Conservation (phyloP, 2,329 filamentous ascomycete genomes). For the Hymenoscyphus albidus region DNA sequence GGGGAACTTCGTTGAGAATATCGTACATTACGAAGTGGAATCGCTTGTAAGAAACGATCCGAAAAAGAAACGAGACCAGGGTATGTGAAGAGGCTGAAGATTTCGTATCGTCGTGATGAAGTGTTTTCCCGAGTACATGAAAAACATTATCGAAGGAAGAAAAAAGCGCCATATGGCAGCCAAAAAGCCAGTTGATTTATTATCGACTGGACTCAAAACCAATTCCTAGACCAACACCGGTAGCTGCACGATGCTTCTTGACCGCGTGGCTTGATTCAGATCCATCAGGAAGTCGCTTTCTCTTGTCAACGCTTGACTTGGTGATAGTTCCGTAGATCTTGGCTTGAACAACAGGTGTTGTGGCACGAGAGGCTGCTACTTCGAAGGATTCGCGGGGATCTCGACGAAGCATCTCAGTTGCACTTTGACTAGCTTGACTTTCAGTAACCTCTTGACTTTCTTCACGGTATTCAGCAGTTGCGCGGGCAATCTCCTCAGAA, state of each 20-base stretch:
- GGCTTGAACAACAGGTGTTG: slow-evolving; percentile 44
- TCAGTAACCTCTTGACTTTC: slow-evolving; percentile 63
- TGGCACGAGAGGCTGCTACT: slow-evolving; percentile 29
- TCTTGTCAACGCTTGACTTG: slow-evolving; percentile 47
- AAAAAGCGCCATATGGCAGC: not conserved
- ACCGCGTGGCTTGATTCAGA: slow-evolving; percentile 21
- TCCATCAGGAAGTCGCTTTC: slow-evolving; percentile 26
- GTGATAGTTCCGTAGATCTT: slow-evolving; percentile 58
- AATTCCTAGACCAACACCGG: slow-evolving; percentile 54
- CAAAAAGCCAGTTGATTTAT: not conserved
- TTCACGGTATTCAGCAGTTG: slow-evolving; percentile 41
- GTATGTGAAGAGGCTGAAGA: not conserved
- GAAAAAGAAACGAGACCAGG: not conserved
- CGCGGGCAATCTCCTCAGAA: slow-evolving; percentile 50
- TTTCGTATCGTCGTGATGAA: not conserved
- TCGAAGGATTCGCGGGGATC: slow-evolving; percentile 41
- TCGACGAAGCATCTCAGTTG: slow-evolving; percentile 69
- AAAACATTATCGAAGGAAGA: not conserved
- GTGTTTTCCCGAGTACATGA: not conserved
- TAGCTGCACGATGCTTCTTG: slow-evolving; percentile 48
- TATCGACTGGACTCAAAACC: slow-evolving; percentile 31
- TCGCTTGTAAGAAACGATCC: not conserved
- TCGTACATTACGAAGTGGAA: not conserved
- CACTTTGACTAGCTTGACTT: slow-evolving; percentile 74
- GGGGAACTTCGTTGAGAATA: not conserved